A percentile compares a stretch with the other conserved stretches of the same genome.
These are phyloP conservation scores for Abrus precatorius DNA, from an alignment of 306 rosid genomes.

Conservation along the genomic window DNA sequence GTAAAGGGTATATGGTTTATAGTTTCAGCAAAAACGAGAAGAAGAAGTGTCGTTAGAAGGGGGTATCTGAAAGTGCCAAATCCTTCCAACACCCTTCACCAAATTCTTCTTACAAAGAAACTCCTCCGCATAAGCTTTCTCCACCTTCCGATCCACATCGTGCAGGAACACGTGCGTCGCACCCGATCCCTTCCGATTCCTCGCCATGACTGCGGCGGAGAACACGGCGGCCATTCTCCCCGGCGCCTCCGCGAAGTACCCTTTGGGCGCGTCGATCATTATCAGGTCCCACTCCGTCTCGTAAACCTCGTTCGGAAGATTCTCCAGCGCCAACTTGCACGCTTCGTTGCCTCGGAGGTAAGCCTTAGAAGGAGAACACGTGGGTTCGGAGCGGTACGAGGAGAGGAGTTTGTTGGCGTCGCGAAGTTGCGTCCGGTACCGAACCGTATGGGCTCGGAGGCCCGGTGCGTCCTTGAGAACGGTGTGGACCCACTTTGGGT, in stretches of 20 bases:
- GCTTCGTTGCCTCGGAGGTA: constrained; percentile 61
- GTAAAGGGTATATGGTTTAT: no score
- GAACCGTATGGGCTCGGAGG: constrained; percentile 69
- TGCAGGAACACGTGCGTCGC: constrained; percentile 87
- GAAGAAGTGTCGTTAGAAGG: constrained; percentile 45
- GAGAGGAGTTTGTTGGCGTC: constrained; percentile 64
- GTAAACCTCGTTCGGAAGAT: constrained; percentile 78
- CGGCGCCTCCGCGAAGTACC: constrained; percentile 85
- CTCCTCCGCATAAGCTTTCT: constrained; percentile 78
- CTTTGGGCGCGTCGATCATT: constrained; percentile 91
- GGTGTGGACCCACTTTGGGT: constrained; percentile 85
- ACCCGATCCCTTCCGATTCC: constrained; percentile 74
- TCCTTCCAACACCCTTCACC: constrained; percentile 72
- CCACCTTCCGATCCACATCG: constrained; percentile 89
- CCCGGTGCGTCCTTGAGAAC: constrained; percentile 71
- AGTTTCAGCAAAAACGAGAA: constrained; percentile 56
- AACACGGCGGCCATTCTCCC: constrained; percentile 92
- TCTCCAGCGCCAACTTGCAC: constrained; percentile 74
- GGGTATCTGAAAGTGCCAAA: constrained; percentile 84
- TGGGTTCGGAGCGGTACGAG: constrained; percentile 52
- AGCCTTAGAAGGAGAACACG: constrained; percentile 60
- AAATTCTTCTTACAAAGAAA: constrained; percentile 73
- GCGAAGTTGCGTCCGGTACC: constrained; percentile 74
- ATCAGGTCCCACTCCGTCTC: constrained; percentile 89
- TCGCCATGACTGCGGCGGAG: constrained; percentile 92